Percentiles rank a stretch among this genome's conserved stretches.
These are phyloP conservation scores for Coccomyxa subellipsoidea DNA, from an alignment of 163 green algal species.

Conservation along the genomic window DNA sequence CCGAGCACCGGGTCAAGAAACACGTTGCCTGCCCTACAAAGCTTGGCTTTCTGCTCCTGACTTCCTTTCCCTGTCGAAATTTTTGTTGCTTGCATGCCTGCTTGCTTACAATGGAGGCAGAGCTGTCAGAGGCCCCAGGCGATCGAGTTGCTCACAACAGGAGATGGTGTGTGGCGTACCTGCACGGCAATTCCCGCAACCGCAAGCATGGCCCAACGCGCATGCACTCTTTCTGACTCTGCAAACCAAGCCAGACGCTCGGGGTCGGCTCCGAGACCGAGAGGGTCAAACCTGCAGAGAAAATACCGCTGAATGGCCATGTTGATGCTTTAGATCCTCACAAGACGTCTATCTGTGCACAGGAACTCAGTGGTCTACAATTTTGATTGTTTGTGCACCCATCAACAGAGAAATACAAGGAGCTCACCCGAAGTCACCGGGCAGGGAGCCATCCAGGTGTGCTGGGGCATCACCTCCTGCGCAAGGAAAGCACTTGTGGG, in stretches of 20 bases:
- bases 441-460: constrained; percentile 23
- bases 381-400: too few species aligned
- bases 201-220: constrained; percentile 74
- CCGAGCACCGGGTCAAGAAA: too few species aligned
- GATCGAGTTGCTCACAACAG: too few species aligned
- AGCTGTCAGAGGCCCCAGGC: too few species aligned
- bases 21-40: too few species aligned
- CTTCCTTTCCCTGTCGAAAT: too few species aligned
- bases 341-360: too few species aligned
- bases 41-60: too few species aligned
- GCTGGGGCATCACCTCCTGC: neutral
- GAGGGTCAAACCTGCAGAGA: constrained; percentile 60
- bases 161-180: constrained; percentile 23
- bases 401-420: too few species aligned
- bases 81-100: too few species aligned
- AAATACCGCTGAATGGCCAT: neutral
- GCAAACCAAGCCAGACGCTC: constrained; percentile 59
- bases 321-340: too few species aligned
- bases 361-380: too few species aligned
- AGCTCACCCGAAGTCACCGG: constrained; percentile 39
- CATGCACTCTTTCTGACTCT: constrained; percentile 61
- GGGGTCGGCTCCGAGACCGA: constrained; percentile 68
- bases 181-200: constrained; percentile 69
- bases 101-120: neutral
- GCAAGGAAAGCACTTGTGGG: neutral